Evolutionary conservation across 2,329 filamentous ascomycete genomes (phyloP), one percentile per base, ranked within the genome.

Genomic region (Penicillium psychrosexuale): DNA sequence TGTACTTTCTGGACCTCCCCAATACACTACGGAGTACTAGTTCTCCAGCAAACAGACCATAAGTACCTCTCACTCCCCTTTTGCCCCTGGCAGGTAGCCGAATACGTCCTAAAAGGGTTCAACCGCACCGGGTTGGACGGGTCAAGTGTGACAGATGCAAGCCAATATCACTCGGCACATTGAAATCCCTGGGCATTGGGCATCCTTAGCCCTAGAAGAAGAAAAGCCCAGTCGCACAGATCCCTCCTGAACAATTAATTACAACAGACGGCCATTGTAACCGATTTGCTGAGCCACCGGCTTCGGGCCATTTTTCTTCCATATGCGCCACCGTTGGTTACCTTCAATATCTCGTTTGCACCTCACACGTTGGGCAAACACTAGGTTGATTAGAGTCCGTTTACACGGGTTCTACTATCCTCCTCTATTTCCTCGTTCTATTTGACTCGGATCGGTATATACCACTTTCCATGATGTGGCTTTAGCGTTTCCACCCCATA

Each of bases 61-160:
- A 39, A 30, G 8, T 47, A 46, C 27, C 8, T 33, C 15, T 43
- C 22, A 27, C n/a, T 39, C 15, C 30, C 8, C 13, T 31, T 28
- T 28, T 42, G 30, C 37, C 51, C 51, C 51, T 53, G 51, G n/a
- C 44, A 53, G 51, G 19, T 31, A 53, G 44, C 44, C 43, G 44
- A 30, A 52, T 19, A 52, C 27, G 34, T 48, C 44, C 44, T 24
- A 42, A 49, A 48, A 48, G 48, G 51, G 44, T 53, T 49, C 48
- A 48, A 31, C 30, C 27, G 36, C n/a, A 11, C 28, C 15, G 38
- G 43, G 45, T 27, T 47, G 45, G 48, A 51, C 40, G 12, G 27
- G 34, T 30, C 34, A 47, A 52, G 30, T 48, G 44, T 53, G 37
- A 53, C 44, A 17, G 34, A 46, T 27, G 39, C 48, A 51, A 51